Percentiles rank a stretch among this genome's conserved stretches.
Evolutionary conservation across 164 flowering plant species (phyloP).

Genomic region (Stephania japonica): DNA sequence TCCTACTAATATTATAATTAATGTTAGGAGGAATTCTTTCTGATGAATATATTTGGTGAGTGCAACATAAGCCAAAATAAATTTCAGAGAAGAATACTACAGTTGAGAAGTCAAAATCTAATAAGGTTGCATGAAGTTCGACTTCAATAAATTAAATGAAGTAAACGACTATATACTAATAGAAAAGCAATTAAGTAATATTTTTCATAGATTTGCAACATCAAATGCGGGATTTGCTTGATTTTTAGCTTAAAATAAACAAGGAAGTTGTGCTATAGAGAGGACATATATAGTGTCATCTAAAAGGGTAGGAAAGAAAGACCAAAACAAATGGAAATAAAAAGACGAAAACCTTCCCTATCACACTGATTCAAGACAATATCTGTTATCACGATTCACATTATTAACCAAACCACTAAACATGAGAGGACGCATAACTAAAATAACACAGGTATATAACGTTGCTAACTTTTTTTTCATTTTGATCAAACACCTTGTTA

Average conservation of each 20-base stretch:
- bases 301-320: conserved; percentile 11
- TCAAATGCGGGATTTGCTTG: conserved; percentile 16
- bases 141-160: not conserved
- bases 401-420: no score
- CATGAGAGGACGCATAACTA: no score
- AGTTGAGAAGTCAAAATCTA: conserved; percentile 12
- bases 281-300: conserved; percentile 15
- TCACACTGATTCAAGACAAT: no score
- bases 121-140: conserved; percentile 7
- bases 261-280: conserved; percentile 13
- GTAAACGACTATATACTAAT: not conserved
- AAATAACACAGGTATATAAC: no score
- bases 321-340: not conserved
- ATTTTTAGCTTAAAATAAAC: conserved; percentile 7
- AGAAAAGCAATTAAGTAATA: not conserved
- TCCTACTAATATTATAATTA: not conserved
- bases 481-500: no score
- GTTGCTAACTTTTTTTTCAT: no score
- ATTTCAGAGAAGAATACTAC: conserved; percentile 1
- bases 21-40: not conserved
- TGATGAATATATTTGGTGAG: not conserved
- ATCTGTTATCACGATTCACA: no score
- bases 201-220: conserved; percentile 1
- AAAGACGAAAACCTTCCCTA: no score
- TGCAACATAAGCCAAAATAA: conserved; percentile 20